Base-by-base conservation (phyloP, 495 filamentous ascomycete genomes). In the Penicillium paradoxum region DNA sequence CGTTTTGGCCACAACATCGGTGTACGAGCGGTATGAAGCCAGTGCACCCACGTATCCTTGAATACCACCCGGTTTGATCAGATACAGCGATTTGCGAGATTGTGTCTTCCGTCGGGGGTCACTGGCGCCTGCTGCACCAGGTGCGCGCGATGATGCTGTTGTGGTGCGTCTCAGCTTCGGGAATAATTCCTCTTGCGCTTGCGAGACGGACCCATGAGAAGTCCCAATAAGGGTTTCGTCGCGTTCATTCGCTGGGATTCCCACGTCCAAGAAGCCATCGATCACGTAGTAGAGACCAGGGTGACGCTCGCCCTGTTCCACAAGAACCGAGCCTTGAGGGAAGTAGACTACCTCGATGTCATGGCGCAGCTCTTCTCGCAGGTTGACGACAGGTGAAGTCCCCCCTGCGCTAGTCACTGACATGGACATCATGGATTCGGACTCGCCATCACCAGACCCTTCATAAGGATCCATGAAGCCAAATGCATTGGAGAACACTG, bases 311-410 rank as follows among this genome's bases (percentile, higher is more conserved):
- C 93, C 91, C 66, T 97, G 91, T 58, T 98, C 93, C 0, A 98
- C 92, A n/a, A 98, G 77, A 6, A 98, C 88, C 7, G 93, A 91
- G 4, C 88, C 91, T 63, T 97, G 87, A 0, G 90, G 91, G 58
- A 98, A 98, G 72, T 87, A 97, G 4, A 98, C 95, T 55, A 98
- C 96, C 63, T 98, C 93, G n/a, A 97, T 80, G 38, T 98, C 93
- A 59, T 93, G 84, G 41, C 84, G 83, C 63, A 96, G 78, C 37
- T 97, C 93, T 50, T 83, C 64, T 62, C 79, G 53, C 64, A 91
- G 55, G 78, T 83, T 73, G 66, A 68, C 60, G 7, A 81, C 74
- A 13, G 85, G 85, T 2, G 75, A 71, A 1, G 74, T 76, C 6
- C 78, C 78, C 15, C 73, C 74, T 3, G 73, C 74, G 51, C 79